Evolutionary conservation across 2,329 filamentous ascomycete species (phyloP).

Genomic region (Zelopaecilomyces penicillatus): DNA sequence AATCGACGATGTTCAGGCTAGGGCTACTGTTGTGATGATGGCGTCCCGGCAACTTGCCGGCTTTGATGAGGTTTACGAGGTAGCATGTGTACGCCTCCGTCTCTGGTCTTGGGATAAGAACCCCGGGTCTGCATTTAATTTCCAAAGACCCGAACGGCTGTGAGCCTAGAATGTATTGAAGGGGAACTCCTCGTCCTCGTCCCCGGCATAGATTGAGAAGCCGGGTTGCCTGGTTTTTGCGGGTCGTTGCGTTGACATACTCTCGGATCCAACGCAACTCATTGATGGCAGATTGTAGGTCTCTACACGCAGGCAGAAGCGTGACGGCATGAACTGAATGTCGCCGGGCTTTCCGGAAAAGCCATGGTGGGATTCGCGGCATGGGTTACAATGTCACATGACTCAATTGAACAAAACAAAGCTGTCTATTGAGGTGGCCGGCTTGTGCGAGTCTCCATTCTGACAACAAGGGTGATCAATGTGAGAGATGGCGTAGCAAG

Average conservation of each 20-base stretch:
- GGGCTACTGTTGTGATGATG: constrained; percentile 4
- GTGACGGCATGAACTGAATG: constrained; percentile 48
- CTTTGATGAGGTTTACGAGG: constrained; percentile 39
- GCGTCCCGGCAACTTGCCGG: constrained; percentile 8
- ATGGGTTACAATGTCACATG: constrained; percentile 26
- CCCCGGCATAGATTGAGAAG: constrained; percentile 37
- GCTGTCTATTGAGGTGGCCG: no score
- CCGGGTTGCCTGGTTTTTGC: constrained; percentile 9
- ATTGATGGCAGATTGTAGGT: constrained; percentile 53
- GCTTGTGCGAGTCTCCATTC: no score
- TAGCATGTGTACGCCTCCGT: constrained; percentile 60
- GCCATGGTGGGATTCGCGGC: constrained; percentile 54
- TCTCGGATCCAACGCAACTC: constrained; percentile 68
- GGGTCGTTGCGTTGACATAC: constrained; percentile 35
- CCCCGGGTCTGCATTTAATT: constrained; percentile 65
- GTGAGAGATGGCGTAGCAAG: no score
- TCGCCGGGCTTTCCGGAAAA: constrained; percentile 45
- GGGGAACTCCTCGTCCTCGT: constrained; percentile 56
- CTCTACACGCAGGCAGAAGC: constrained; percentile 56
- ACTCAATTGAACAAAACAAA: no score
- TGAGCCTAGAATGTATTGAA: constrained; percentile 83
- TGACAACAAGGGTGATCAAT: no score
- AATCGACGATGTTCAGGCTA: constrained; percentile 61
- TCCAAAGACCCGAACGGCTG: constrained; percentile 84
- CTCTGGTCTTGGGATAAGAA: constrained; percentile 78